Base-by-base conservation (phyloP, 2,329 filamentous ascomycete genomes). In the Triangularia verruculosa region DNA sequence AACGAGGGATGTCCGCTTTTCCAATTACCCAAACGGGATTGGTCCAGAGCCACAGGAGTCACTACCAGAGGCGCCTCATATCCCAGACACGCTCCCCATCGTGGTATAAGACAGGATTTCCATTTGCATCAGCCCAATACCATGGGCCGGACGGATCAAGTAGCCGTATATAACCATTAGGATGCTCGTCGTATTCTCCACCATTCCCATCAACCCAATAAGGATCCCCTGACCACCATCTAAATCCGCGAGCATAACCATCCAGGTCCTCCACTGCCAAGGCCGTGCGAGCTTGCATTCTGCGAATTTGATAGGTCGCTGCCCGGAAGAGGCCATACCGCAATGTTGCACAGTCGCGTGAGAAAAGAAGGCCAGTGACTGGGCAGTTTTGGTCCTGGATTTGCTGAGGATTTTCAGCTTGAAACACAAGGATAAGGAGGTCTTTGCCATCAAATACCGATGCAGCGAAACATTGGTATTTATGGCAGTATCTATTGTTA, bases 401-500 rank as follows among this genome's bases (percentile, higher is more conserved):
- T 13, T 32, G 9, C 51, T 32, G 5, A 55, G 17, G 47, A 3
- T 28, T 51, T 17, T 63, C 24, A 63, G 61, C 61, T 6, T 63
- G 57, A 57, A 63, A 63, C 3, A 63, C 27, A 59, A 63, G 57
- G 47, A 55, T 56, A 30, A 63, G 51, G 57, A 63, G 61, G 61
- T 32, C 9, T 51, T 22, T 30, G 32, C 61, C 61, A 25, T 59
- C 52, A 56, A 59, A 63, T 56, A 59, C 61, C 15, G 13, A 24
- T 56, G 20, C 52, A 59, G 51, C 51, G 34, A 63, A 63, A 51
- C 61, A 63, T 59, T 56, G 59, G 25, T 59, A 63, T 59, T 7
- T 57, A 59, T 59, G 8, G 57, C 34, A 59, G 57, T 52, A 52
- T 52, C 47, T 52, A 52, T 24, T 3, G 22, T 11, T 52, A 52